Evolutionary conservation across 768 basidiomycete species (phyloP), one percentile per base, ranked within the genome.

Genomic region (Calocybe cyanea): DNA sequence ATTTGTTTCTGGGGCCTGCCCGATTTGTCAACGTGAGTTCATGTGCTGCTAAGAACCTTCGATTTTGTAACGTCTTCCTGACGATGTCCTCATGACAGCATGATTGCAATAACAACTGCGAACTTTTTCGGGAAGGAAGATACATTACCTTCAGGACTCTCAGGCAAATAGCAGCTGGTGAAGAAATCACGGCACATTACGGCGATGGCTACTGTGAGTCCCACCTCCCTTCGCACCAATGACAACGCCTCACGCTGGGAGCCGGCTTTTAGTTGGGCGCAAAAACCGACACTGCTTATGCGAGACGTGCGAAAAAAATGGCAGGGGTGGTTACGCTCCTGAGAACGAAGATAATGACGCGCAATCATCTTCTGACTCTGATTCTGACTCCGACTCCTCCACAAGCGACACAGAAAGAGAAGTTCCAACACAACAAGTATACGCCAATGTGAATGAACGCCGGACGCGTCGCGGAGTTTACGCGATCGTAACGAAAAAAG

Each of bases 171-270:
- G 72, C 75, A 34, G 67, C 85, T 19, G 90, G 89, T 24, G 89
- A 92, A 64, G 90, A 92, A 64, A 85, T 92, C 37, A 90, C 89
- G 23, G 90, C 90, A 34, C 87, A 90, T 62, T 92, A 92, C 59
- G 90, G 91, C 36, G 87, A 92, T 66, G 86, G 86, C 37, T 92
- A 92, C 63, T 92, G 89, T 92, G 61, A 68, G 87, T 80, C 43
- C 38, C 40, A 48, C 39, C 53, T 38, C 11, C 25, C 25, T 11
- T 28, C 25, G 25, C 25, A 28, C 25, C 25, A 28, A 11, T 11
- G 5, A 6, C 25, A 28, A 6, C 25, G 25, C 25, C 11, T 28
- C 11, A 28, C 5, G 25, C 25, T 11, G 5, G 25, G 25, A 11
- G 25, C 11, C 25, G 20, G 35, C 28, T 35, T 41, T 55, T 47